Evolutionary conservation across 106 monocot species (phyloP), one percentile per base, ranked within the genome.

Genomic region (Apostasia shenzhenica): DNA sequence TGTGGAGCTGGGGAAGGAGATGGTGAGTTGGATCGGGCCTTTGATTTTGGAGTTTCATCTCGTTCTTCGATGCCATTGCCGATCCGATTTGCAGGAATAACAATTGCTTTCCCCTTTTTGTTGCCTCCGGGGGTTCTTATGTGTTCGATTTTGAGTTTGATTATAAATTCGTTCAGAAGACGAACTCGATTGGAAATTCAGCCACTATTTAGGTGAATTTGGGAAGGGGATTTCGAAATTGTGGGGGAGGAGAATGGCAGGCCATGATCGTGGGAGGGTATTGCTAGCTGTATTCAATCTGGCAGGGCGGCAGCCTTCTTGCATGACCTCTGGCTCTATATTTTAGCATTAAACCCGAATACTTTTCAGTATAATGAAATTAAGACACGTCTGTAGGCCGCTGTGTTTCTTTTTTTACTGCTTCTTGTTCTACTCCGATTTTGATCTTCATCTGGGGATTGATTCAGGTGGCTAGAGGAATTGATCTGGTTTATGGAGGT

Each of bases 401-500:
- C 48, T 1, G n/a, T 48, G n/a, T 13, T 66, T 48, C 3, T 2
- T 14, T 47, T 65, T 14, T 65, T 0, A 13, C 2, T 48, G 47
- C 8, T 47, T 65, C 14, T 65, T 12, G 5, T 48, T 26, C 14
- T 1, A 43, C 47, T 8, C 45, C 2, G 26, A 50, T 26, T 67
- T 67, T 48, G 14, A 67, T 48, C 5, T 67, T 49, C 0, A 26
- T 49, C 12, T 72, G 11, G 13, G 12, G 50, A 50, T 63, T 26
- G 6, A 14, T 48, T 75, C 55, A 86, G 86, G 86, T 86, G 72
- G 69, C 70, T 45, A 77, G 80, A 54, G 71, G 61, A 6, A 82
- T 86, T 59, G 77, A 86, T 80, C 68, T 86, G 79, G 86, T 86
- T n/a, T 86, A 82, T 71, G 86, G 86, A 39, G 86, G 86, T 48